These are phyloP conservation scores for Penicillium canescens DNA, from an alignment of 495 filamentous ascomycete genomes.

Conservation along the genomic window DNA sequence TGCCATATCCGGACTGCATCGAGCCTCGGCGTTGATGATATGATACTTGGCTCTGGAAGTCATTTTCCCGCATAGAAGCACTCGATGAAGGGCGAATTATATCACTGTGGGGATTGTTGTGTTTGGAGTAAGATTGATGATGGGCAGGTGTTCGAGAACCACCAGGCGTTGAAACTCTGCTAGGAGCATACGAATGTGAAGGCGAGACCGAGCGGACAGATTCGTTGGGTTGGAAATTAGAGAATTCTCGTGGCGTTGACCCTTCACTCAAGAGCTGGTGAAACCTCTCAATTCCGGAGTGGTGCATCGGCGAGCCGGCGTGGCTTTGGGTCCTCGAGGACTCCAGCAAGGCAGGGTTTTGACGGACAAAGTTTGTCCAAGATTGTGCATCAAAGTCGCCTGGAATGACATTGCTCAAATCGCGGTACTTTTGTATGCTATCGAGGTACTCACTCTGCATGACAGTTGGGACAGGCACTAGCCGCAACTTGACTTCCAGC, in stretches of 20 bases:
- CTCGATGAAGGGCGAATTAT: conserved; percentile 50
- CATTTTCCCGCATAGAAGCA: conserved; percentile 43
- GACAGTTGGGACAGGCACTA: conserved; percentile 78
- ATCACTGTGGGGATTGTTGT: conserved; percentile 31
- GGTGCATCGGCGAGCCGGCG: conserved; percentile 47
- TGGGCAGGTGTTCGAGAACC: conserved; percentile 27
- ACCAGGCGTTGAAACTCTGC: conserved; percentile 39
- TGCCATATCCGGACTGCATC: conserved; percentile 61
- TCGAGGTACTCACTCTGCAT: conserved; percentile 69
- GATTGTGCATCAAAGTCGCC: conserved; percentile 67
- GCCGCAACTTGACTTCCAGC: conserved; percentile 87
- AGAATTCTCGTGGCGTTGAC: conserved; percentile 44
- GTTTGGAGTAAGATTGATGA: conserved; percentile 19
- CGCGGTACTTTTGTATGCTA: conserved; percentile 61
- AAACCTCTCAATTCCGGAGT: conserved; percentile 53
- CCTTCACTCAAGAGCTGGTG: conserved; percentile 51
- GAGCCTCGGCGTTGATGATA: conserved; percentile 37
- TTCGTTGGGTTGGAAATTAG: conserved; percentile 28
- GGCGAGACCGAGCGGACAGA: conserved; percentile 38
- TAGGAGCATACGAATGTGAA: conserved; percentile 37
- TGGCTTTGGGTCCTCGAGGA: conserved; percentile 27
- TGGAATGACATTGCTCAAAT: conserved; percentile 59
- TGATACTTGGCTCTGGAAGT: conserved; percentile 31
- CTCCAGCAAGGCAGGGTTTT: conserved; percentile 54
- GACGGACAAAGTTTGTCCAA: conserved; percentile 65